Evolutionary conservation across 2,329 filamentous ascomycete species (phyloP).

Genomic region (Paecilomyces fulvus): DNA sequence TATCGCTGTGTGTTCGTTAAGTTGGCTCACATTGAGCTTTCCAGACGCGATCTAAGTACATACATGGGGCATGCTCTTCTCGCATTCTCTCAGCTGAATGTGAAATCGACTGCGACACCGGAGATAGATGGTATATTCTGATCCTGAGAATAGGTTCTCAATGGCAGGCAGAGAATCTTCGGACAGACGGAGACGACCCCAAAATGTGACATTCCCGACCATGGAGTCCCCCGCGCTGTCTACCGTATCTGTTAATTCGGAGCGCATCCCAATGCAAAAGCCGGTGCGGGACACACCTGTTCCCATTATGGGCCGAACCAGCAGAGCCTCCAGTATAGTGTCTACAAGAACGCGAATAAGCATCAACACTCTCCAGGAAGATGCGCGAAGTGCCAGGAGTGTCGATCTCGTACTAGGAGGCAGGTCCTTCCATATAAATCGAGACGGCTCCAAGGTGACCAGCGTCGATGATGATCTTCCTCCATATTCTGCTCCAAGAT

Average conservation of each 20-base stretch:
- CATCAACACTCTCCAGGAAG: constrained; percentile 18
- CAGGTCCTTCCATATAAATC: constrained; percentile 21
- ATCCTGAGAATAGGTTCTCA: background rate
- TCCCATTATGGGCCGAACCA: constrained; percentile 9
- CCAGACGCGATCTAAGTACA: background rate
- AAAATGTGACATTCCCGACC: background rate
- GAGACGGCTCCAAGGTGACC: constrained; percentile 21
- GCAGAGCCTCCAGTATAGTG: constrained; percentile 21
- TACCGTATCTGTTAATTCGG: background rate
- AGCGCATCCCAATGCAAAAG: constrained; percentile 2
- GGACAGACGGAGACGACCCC: background rate
- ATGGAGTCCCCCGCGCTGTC: background rate
- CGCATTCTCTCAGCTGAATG: too few relatives aligned
- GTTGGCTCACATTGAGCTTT: background rate
- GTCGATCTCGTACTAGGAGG: constrained; percentile 21
- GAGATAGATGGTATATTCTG: background rate
- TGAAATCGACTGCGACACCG: background rate
- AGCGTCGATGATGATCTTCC: constrained; percentile 10
- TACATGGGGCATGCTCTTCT: background rate
- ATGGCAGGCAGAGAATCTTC: background rate
- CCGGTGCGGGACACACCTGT: background rate
- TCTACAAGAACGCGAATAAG: constrained; percentile 21
- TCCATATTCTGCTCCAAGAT: constrained; percentile 9
- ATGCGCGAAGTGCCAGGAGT: constrained; percentile 15
- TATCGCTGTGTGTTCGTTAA: background rate